Base-by-base conservation (phyloP, 192 early-diverging fungal genomes). In the Entomortierella beljakovae region DNA sequence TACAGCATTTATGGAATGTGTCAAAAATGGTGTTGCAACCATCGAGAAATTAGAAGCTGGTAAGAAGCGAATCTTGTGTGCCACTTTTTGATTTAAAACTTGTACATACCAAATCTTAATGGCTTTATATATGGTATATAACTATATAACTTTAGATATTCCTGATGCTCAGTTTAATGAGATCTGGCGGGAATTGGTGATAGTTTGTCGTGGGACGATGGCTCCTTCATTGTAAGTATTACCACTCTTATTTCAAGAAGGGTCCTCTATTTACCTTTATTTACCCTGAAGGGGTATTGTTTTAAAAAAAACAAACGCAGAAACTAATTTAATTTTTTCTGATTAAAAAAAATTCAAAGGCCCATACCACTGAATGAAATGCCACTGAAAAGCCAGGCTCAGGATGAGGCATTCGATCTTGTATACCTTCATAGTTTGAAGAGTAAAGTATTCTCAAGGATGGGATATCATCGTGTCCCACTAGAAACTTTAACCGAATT, bases 361-460 rank as follows among this genome's bases (percentile, higher is more conserved):
- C 75, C 75, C 8, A 69, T 79, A 33, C 37, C 67, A 3, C 38
- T 79, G 6, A 46, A 53, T 1, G 75, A 79, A 4, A 69, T 90
- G 65, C 83, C 88, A 0, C 62, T 87, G 10, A 93, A 94, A 56
- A 85, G 90, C 13, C 79, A 91, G 9, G 81, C 90, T 33, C 73
- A 82, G 16, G 91, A 93, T 46, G 93, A 94, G 57, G 81, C 84
- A 1, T 95, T 93, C 71, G 92, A 95, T 68, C 86, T 94, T 32
- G 88, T 86, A 13, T 83, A 91, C 31, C 80, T 95, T 35, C 84
- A 81, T 33, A 84, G 81, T 32, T 70, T 95, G 33, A 86, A 94
- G 61, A 82, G 64, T 13, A 89, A 94, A 54, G 85, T 94, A 18
- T 76, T 93, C 20, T 69, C 87, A n/a, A 83, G 91, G 68, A 82